A percentile compares a stretch with the other conserved stretches of the same genome.
Conservation (phyloP, 2,329 filamentous ascomycete species). For the Pestalotiopsis sp. region DNA sequence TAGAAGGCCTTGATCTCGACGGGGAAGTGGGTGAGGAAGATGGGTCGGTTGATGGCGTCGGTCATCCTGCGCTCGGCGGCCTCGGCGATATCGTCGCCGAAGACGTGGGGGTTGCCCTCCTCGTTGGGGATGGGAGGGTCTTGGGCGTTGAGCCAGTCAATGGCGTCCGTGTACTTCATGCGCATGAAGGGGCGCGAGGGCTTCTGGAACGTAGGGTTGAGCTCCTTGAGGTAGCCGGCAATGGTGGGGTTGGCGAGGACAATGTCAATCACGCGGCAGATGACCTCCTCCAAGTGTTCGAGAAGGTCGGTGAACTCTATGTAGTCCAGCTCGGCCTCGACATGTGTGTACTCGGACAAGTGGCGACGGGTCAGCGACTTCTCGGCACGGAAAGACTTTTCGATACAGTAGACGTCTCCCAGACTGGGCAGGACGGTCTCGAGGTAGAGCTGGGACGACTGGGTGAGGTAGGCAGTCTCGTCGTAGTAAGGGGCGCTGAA, state of each 20-base stretch:
- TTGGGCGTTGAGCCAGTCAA: slow-evolving; percentile 89
- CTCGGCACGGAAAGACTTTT: slow-evolving; percentile 98
- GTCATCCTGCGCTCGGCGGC: slow-evolving; percentile 97
- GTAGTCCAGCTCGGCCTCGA: slow-evolving; percentile 96
- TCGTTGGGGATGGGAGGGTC: slow-evolving; percentile 83
- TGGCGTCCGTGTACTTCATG: slow-evolving; percentile 94
- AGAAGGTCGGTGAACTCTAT: slow-evolving; percentile 92
- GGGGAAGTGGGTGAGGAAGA: slow-evolving; percentile 97
- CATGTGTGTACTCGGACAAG: slow-evolving; percentile 93
- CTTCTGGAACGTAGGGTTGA: slow-evolving; percentile 87
- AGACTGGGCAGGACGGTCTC: slow-evolving; percentile 90
- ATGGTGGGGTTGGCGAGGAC: slow-evolving; percentile 74
- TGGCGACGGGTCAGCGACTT: slow-evolving; percentile 94
- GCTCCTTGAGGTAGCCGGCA: slow-evolving; percentile 74
- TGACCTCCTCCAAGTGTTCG: slow-evolving; percentile 80
- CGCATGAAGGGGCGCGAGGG: slow-evolving; percentile 84
- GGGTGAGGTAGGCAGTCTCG: slow-evolving; percentile 89
- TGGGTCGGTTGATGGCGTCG: slow-evolving; percentile 91
- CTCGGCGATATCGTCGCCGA: slow-evolving; percentile 97
- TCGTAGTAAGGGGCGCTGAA: slow-evolving; percentile 91
- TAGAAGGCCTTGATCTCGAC: slow-evolving; percentile 98
- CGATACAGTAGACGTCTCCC: slow-evolving; percentile 96
- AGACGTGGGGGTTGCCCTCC: slow-evolving; percentile 84
- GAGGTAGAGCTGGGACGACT: slow-evolving; percentile 96
- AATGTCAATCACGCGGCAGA: slow-evolving; percentile 83